These are phyloP conservation scores for Pittosporum tobira DNA, from an alignment of 129 eudicot species.

Conservation along the genomic window DNA sequence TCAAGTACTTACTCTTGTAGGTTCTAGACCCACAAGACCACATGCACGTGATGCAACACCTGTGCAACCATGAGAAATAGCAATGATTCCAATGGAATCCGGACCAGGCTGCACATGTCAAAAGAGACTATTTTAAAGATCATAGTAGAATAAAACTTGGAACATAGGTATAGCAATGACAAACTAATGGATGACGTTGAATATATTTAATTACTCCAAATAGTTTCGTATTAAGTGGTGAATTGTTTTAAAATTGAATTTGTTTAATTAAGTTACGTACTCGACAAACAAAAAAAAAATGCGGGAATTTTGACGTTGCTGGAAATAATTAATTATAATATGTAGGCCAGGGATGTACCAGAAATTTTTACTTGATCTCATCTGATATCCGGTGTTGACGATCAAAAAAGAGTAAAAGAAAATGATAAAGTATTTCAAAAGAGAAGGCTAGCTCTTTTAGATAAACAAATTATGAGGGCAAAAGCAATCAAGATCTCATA, in stretches of 20 bases:
- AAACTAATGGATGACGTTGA: not conserved
- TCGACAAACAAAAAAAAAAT: not conserved
- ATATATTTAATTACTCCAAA: not conserved
- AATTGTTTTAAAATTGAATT: not conserved
- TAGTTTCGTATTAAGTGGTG: not conserved
- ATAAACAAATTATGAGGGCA: too few species aligned
- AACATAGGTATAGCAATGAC: conserved; percentile 9
- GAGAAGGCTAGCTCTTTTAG: too few species aligned
- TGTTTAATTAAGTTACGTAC: not conserved
- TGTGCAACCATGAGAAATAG: conserved; percentile 96
- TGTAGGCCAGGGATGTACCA: too few species aligned
- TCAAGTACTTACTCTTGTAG: conserved; percentile 61
- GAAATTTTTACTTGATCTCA: not conserved
- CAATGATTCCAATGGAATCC: conserved; percentile 99
- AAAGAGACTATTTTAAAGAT: not conserved
- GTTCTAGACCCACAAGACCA: conserved; percentile 89
- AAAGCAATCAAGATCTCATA: not conserved
- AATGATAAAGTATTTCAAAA: not conserved
- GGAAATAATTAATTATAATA: too few species aligned
- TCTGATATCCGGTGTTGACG: not conserved
- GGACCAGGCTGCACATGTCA: conserved; percentile 86
- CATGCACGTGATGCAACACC: conserved; percentile 99
- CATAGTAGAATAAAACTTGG: conserved; percentile 1
- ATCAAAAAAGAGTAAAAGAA: not conserved
- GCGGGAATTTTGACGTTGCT: not conserved